Percentiles rank a stretch among this genome's conserved stretches.
Conservation (phyloP, 768 basidiomycete genomes). For the Kwoniella europaea region DNA sequence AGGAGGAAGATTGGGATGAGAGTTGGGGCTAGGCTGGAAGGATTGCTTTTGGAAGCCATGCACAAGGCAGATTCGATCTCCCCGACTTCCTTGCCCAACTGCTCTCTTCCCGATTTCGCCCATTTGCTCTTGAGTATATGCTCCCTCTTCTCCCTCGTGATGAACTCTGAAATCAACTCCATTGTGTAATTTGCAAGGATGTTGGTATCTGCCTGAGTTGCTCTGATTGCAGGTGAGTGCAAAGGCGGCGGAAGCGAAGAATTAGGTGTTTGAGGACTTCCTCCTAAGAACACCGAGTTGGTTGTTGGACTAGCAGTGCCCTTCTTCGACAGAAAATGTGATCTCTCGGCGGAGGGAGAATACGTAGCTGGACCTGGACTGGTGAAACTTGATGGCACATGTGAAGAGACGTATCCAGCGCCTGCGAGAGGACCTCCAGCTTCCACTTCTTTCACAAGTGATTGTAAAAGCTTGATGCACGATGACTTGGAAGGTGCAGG, state of each 20-base stretch:
- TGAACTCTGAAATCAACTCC: constrained; percentile 53
- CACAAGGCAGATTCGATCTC: constrained; percentile 53
- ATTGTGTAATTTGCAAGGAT: constrained; percentile 45
- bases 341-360: constrained; percentile 27
- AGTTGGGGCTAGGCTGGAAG: constrained; percentile 28
- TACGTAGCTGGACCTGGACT: constrained; percentile 6
- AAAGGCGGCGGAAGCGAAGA: constrained; percentile 28
- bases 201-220: constrained; percentile 21
- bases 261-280: constrained; percentile 28
- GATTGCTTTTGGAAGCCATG: constrained; percentile 24
- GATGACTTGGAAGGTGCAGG: constrained; percentile 53
- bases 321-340: constrained; percentile 28
- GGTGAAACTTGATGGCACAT: not conserved
- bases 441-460: constrained; percentile 41
- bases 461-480: constrained; percentile 43
- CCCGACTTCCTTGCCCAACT: constrained; percentile 52
- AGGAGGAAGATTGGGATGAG: constrained; percentile 44
- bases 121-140: constrained; percentile 53
- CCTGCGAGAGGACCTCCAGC: constrained; percentile 17
- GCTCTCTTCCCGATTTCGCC: constrained; percentile 52
- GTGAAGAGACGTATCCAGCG: constrained; percentile 13
- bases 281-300: not conserved
- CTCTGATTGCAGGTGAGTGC: not conserved
- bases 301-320: constrained; percentile 23
- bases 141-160: constrained; percentile 55